Evolutionary conservation across 2,329 filamentous ascomycete genomes (phyloP).

Genomic region (Fusarium buxicola): DNA sequence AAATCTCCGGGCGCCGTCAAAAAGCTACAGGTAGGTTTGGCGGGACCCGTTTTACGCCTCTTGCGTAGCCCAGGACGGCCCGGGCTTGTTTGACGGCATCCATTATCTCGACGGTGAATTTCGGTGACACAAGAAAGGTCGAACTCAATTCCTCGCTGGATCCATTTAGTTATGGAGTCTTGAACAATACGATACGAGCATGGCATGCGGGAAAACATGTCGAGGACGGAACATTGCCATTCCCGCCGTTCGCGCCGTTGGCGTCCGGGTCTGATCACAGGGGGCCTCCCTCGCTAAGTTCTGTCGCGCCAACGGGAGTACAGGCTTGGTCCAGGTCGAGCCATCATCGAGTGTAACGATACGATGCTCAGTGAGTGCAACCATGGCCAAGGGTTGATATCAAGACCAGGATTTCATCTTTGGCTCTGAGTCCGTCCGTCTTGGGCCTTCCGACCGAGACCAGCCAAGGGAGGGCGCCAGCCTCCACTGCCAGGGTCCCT

Average conservation of each 20-base stretch:
- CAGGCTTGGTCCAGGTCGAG: neutral
- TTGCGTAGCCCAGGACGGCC: constrained; percentile 6
- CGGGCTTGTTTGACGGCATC: neutral
- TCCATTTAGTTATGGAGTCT: neutral
- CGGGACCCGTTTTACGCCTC: constrained; percentile 9
- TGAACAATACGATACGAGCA: neutral
- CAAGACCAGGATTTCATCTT: constrained; percentile 18
- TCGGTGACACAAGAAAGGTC: neutral
- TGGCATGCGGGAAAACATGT: constrained; percentile 5
- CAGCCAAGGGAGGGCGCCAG: neutral
- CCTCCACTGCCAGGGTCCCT: constrained; percentile 9
- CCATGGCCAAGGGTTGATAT: constrained; percentile 20
- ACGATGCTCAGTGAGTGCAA: constrained; percentile 5
- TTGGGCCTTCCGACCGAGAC: constrained; percentile 6
- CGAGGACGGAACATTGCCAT: constrained; percentile 6
- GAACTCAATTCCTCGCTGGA: neutral
- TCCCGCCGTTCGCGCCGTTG: constrained; percentile 9
- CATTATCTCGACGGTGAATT: constrained; percentile 4
- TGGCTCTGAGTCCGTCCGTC: too few species aligned
- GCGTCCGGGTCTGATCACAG: constrained; percentile 20
- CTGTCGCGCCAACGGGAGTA: constrained; percentile 4
- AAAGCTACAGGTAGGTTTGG: too few species aligned
- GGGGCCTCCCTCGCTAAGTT: constrained; percentile 7
- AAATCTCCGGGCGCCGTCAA: constrained; percentile 12
- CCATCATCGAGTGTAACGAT: constrained; percentile 19